Evolutionary conservation across 2,329 filamentous ascomycete genomes (phyloP).

Genomic region (Bipolaris gigantea): DNA sequence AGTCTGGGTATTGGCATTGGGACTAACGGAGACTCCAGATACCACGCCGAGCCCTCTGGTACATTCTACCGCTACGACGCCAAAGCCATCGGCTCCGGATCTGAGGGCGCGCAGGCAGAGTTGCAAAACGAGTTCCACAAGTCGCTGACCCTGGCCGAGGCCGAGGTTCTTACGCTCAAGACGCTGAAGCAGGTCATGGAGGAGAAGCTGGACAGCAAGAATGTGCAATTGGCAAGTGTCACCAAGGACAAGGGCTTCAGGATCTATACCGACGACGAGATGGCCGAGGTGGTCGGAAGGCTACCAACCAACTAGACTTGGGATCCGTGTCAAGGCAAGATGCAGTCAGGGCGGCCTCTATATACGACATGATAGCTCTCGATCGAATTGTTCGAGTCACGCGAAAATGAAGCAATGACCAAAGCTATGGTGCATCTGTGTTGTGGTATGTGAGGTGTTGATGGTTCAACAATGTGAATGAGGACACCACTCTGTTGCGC

Average conservation of each 20-base stretch:
- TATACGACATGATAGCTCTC: conserved; percentile 13
- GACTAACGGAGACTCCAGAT: conserved; percentile 52
- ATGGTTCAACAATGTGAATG: not conserved
- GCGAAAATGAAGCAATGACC: conserved; percentile 34
- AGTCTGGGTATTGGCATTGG: too few relatives aligned
- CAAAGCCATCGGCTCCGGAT: conserved; percentile 96
- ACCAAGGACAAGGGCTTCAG: conserved; percentile 97
- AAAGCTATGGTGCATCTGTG: not conserved
- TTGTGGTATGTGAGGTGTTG: not conserved
- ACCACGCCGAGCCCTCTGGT: conserved; percentile 95
- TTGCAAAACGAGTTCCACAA: conserved; percentile 99
- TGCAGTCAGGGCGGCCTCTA: not conserved
- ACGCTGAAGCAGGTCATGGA: conserved; percentile 99
- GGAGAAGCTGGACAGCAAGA: conserved; percentile 98
- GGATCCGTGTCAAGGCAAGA: conserved; percentile 1
- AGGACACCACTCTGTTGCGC: not conserved
- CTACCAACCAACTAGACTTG: conserved; percentile 56
- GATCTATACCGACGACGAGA: conserved; percentile 98
- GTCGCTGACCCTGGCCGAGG: conserved; percentile 88
- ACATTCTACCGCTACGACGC: conserved; percentile 99
- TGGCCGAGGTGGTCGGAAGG: conserved; percentile 87
- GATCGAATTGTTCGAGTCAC: conserved; percentile 21
- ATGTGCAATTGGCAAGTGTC: conserved; percentile 95
- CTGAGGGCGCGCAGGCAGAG: conserved; percentile 95
- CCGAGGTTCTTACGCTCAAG: conserved; percentile 93